These are phyloP conservation scores for Aspergillus tubingensis DNA, from an alignment of 2,329 filamentous ascomycete species.

Conservation along the genomic window DNA sequence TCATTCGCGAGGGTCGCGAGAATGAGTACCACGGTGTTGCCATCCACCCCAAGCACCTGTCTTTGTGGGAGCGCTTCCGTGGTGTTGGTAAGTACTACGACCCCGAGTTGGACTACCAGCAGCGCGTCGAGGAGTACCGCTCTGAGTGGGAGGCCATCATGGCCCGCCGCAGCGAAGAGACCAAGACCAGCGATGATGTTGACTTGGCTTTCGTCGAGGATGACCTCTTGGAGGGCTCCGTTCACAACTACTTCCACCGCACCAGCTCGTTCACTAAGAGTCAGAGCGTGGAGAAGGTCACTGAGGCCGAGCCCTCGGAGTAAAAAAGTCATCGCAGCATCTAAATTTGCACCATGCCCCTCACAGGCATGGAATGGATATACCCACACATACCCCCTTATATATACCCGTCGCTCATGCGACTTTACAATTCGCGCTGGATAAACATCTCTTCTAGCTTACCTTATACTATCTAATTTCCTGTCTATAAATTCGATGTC, in stretches of 20 bases:
- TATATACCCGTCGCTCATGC: background rate
- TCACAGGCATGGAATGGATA: background rate
- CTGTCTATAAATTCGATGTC: background rate
- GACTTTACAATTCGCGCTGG: background rate
- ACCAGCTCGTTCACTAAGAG: background rate
- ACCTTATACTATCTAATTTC: background rate
- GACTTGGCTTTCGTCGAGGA: constrained; percentile 1
- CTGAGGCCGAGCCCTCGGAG: background rate
- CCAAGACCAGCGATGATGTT: background rate
- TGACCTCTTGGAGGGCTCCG: background rate
- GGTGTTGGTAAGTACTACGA: constrained; percentile 7
- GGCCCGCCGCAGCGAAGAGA: constrained; percentile 4
- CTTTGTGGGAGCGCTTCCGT: constrained; percentile 9
- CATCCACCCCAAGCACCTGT: constrained; percentile 4
- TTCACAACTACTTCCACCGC: constrained; percentile 7
- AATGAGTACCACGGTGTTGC: constrained; percentile 8
- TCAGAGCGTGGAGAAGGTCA: background rate
- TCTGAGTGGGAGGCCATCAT: constrained; percentile 5
- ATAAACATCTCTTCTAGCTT: background rate
- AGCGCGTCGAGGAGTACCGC: constrained; percentile 8
- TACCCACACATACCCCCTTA: background rate
- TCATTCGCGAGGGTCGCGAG: background rate
- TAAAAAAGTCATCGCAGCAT: background rate
- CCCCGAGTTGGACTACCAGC: constrained; percentile 8
- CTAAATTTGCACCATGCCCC: background rate